Conservation (phyloP, 352 stramenopile genomes). For the Albugo laibachii region DNA sequence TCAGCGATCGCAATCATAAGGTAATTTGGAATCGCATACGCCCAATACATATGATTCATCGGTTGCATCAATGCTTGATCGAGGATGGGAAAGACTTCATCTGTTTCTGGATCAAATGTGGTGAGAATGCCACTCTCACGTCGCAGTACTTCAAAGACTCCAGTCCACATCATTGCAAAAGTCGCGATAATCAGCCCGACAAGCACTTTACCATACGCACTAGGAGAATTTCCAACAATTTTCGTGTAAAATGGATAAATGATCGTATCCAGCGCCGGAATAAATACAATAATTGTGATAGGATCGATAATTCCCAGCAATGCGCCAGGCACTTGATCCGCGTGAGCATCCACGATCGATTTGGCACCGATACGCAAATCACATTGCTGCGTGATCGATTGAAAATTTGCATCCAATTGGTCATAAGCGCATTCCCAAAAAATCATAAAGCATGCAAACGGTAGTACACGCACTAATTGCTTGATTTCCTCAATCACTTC, state of each 20-base stretch:
- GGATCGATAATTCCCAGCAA: slow-evolving; percentile 75
- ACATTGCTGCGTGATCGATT: slow-evolving; percentile 72
- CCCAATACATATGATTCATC: slow-evolving; percentile 74
- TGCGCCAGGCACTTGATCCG: slow-evolving; percentile 39
- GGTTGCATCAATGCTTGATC: slow-evolving; percentile 38
- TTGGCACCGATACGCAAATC: slow-evolving; percentile 25
- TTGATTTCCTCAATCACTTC: slow-evolving; percentile 74
- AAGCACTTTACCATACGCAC: slow-evolving; percentile 63
- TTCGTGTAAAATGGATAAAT: slow-evolving; percentile 49
- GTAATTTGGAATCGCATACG: slow-evolving; percentile 65
- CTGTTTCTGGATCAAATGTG: neutral
- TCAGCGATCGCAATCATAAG: slow-evolving; percentile 60
- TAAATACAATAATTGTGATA: slow-evolving; percentile 62
- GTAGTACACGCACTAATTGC: slow-evolving; percentile 64
- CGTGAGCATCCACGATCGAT: slow-evolving; percentile 9
- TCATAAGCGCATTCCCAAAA: slow-evolving; percentile 79
- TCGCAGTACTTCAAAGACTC: slow-evolving; percentile 61
- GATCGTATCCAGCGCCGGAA: slow-evolving; percentile 47
- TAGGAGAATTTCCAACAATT: slow-evolving; percentile 30
- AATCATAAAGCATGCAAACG: slow-evolving; percentile 79
- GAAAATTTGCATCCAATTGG: slow-evolving; percentile 74
- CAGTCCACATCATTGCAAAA: slow-evolving; percentile 71
- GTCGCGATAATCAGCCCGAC: slow-evolving; percentile 51
- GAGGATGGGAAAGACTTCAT: slow-evolving; percentile 9
- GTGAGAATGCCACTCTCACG: slow-evolving; percentile 21